These are phyloP conservation scores for Toxoplasma gondii DNA, from an alignment of 169 alveolate species.

Conservation along the genomic window DNA sequence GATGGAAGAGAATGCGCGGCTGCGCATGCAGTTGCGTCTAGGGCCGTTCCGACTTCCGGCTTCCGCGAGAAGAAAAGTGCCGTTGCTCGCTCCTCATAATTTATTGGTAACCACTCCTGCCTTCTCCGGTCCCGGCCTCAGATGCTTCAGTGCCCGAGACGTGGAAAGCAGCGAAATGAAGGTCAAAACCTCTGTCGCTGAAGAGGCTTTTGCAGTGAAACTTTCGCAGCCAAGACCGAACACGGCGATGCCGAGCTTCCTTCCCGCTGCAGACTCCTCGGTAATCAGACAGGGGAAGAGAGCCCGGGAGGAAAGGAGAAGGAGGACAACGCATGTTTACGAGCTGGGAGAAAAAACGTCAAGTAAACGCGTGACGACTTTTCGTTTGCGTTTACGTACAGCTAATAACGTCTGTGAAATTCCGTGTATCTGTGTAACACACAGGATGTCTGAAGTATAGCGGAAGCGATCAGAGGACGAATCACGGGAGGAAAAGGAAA, in stretches of 20 bases:
- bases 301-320: not conserved
- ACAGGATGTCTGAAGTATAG: too few species aligned
- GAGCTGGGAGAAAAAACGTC: too few species aligned
- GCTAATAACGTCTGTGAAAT: too few species aligned
- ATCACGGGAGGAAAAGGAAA: too few species aligned
- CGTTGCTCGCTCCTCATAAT: not conserved
- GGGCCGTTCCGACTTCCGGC: not conserved
- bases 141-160: not conserved
- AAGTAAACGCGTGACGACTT: too few species aligned
- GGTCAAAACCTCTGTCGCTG: not conserved
- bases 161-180: not conserved
- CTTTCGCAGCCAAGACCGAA: not conserved
- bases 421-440: too few species aligned
- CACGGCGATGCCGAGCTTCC: constrained; percentile 26
- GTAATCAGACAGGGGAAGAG: not conserved
- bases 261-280: not conserved
- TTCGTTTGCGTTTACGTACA: too few species aligned
- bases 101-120: not conserved
- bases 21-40: not conserved
- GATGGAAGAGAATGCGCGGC: constrained; percentile 13
- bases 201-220: not conserved
- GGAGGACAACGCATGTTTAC: not conserved
- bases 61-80: not conserved
- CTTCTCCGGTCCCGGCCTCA: not conserved
- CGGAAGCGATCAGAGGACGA: too few species aligned